These are phyloP conservation scores for Irpex sp. DNA, from an alignment of 1,284 basidiomycete genomes.

Conservation along the genomic window DNA sequence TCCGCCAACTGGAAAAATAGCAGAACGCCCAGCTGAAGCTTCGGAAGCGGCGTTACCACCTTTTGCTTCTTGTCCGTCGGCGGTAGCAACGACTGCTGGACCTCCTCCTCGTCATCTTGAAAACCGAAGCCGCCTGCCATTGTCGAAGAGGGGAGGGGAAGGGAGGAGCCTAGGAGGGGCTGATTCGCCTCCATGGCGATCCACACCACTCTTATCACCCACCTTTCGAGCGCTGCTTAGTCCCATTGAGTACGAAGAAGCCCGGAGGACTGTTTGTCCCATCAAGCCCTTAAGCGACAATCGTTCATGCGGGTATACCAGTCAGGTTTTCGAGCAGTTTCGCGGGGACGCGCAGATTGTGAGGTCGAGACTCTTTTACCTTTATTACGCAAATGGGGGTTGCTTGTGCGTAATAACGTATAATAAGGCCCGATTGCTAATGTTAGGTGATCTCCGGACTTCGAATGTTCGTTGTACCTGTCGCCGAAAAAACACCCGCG, in stretches of 20 bases:
- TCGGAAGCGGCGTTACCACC: slow-evolving; percentile 49
- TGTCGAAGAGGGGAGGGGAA: neutral
- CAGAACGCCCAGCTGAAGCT: slow-evolving; percentile 48
- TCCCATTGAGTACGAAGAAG: slow-evolving; percentile 1
- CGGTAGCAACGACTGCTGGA: slow-evolving; percentile 26
- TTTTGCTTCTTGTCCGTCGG: slow-evolving; percentile 15
- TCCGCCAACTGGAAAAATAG: slow-evolving; percentile 47
- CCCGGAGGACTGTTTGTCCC: neutral
- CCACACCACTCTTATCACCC: neutral
- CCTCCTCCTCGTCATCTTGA: slow-evolving; percentile 10
- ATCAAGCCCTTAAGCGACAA: neutral
- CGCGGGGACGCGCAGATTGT: neutral
- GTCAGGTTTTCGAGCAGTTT: neutral
- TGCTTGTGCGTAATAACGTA: neutral
- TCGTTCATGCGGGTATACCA: neutral
- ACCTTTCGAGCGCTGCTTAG: neutral
- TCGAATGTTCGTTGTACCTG: neutral
- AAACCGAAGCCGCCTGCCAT: slow-evolving; percentile 9
- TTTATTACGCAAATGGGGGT: neutral
- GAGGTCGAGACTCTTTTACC: neutral
- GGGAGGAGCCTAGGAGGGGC: neutral
- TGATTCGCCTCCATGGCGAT: neutral
- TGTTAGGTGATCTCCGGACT: neutral
- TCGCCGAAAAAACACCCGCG: neutral
- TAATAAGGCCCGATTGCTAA: neutral